Base-by-base conservation (phyloP, 2,329 filamentous ascomycete genomes). In the Triangularia setosa region DNA sequence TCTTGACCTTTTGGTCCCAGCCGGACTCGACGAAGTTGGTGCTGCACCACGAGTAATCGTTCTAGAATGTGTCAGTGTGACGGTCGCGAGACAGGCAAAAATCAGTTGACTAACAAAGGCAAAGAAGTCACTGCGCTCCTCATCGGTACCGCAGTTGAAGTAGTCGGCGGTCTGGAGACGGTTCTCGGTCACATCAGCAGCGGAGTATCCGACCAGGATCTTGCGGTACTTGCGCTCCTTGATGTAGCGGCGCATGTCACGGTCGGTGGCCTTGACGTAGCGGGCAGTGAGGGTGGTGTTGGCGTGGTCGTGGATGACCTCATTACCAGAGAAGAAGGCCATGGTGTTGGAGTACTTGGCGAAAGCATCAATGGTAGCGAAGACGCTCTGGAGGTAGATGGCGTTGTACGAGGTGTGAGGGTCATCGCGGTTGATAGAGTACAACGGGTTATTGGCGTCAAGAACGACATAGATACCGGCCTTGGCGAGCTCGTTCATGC, bases 391-490 rank as follows among this genome's bases (percentile, higher is more conserved):
- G 30, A 97, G 85, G 78, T 97, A 97, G 69, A 86, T 87, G 66
- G 88, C 84, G 78, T 97, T 97, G 87, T 97, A 97, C 1, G 93
- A 96, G 4, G 80, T 78, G 58, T 80, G 81, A 24, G 92, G 91
- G 11, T 87, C 76, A 62, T 80, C 83, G 64, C 69, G 69, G 65
- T 71, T 70, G 68, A 72, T 69, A 30, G 69, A 70, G 63, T 71
- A 70, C 35, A 48, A 21, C 23, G 70, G 70, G 68, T 72, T 72
- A 69, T 71, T 71, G 67, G 69, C 69, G 28, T 97, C 93, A 58
- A 97, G 84, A 33, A 95, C 91, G 59, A 97, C 86, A 82, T 97
- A 97, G 83, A 97, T 97, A 73, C 91, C 91, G 68, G 92, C 93
- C 71, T 90, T 90, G 61, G 87, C 88, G 68, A 97, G 84, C 53